A percentile compares a stretch with the other conserved stretches of the same genome.
phyloP scores from a whole-genome alignment of 2,329 filamentous ascomycete genomes.

The Periconia sp. region DNA sequence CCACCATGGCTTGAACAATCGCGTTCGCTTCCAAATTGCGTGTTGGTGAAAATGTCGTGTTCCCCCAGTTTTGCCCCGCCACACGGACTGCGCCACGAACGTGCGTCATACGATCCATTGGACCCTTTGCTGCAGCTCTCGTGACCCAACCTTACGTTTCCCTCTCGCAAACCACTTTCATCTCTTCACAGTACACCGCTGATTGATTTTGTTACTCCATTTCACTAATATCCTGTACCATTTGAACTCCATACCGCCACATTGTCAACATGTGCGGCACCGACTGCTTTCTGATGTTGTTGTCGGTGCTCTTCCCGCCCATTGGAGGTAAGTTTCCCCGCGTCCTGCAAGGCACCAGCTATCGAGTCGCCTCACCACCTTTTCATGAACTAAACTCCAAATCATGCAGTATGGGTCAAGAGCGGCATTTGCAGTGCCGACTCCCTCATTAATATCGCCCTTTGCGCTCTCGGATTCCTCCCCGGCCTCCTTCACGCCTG shows the following conservation, averaged over 20 bases:
- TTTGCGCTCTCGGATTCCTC: conserved; percentile 64
- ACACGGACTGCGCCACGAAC: background rate
- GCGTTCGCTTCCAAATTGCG: too few species aligned
- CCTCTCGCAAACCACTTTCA: background rate
- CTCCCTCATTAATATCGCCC: conserved; percentile 91
- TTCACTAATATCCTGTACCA: background rate
- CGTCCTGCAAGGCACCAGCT: conserved; percentile 3
- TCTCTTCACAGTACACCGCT: background rate
- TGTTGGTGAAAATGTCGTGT: background rate
- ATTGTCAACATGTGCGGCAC: conserved; percentile 56
- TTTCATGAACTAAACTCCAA: background rate
- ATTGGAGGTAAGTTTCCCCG: conserved; percentile 52
- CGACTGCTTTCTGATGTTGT: conserved; percentile 62
- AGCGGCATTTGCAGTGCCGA: conserved; percentile 89
- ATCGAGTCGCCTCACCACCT: background rate
- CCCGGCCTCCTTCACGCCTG: conserved; percentile 92
- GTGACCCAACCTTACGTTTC: background rate
- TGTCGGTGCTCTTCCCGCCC: conserved; percentile 64
- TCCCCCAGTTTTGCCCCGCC: background rate
- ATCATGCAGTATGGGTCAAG: conserved; percentile 85
- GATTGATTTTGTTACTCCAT: background rate
- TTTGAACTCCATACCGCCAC: background rate
- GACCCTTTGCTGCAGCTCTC: background rate
- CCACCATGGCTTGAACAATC: too few species aligned
- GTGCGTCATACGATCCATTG: background rate